phyloP scores from a whole-genome alignment of 768 basidiomycete species.

The Cystobasidium ongulense region DNA sequence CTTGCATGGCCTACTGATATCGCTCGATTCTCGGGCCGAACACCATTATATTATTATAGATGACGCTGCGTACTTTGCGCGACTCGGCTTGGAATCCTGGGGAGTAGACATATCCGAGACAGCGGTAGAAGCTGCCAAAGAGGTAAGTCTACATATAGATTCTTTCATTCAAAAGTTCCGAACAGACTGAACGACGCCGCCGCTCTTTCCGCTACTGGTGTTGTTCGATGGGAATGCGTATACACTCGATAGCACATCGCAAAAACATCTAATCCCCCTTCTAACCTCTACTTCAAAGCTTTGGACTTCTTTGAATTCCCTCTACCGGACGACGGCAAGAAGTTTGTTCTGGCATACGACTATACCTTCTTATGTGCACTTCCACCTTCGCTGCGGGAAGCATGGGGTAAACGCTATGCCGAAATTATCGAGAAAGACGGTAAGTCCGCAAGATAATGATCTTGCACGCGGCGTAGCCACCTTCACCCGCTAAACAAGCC shows the following conservation, averaged over 20 bases:
- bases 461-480: too few species aligned
- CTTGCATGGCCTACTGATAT: background rate
- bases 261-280: background rate
- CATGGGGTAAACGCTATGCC: constrained; percentile 58
- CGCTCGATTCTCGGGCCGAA: background rate
- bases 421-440: constrained; percentile 57
- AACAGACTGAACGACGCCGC: too few species aligned
- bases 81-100: constrained; percentile 51
- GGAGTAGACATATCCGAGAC: constrained; percentile 57
- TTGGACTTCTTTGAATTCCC: constrained; percentile 56
- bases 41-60: constrained; percentile 50
- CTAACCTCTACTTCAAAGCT: constrained; percentile 43
- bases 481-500: background rate
- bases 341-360: constrained; percentile 58
- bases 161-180: background rate
- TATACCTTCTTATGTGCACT: constrained; percentile 74
- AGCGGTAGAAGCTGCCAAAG: constrained; percentile 52
- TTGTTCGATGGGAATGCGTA: too few species aligned
- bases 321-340: constrained; percentile 39
- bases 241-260: background rate
- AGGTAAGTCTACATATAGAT: constrained; percentile 42
- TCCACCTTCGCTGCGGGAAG: constrained; percentile 51
- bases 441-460: constrained; percentile 39
- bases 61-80: constrained; percentile 55
- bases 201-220: too few species aligned